Conservation (phyloP, 345 rosid genomes). For the Brassica carinata region DNA sequence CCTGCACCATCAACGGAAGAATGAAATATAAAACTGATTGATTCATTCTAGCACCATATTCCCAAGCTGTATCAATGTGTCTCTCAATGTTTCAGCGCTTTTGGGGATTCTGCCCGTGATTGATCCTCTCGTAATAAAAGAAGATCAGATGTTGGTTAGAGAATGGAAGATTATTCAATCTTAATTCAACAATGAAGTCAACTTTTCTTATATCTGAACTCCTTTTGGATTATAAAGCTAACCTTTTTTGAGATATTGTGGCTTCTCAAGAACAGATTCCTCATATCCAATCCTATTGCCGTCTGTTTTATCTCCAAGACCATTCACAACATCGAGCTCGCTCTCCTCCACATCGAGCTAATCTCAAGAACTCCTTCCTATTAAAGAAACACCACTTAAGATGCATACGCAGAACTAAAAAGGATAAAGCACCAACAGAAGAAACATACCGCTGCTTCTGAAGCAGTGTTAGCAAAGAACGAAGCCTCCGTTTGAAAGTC, state of each 20-base stretch:
- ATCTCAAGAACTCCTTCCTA: constrained; percentile 96
- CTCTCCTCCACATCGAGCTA: constrained; percentile 37
- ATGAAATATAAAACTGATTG: no score
- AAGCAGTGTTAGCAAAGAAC: constrained; percentile 70
- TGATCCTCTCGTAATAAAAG: constrained; percentile 20
- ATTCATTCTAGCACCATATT: no score
- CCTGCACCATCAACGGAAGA: constrained; percentile 32
- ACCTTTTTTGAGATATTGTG: constrained; percentile 52
- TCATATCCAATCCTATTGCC: neutral
- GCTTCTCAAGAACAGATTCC: constrained; percentile 23
- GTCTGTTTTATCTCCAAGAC: constrained; percentile 21
- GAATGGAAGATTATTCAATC: neutral
- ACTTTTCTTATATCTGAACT: constrained; percentile 11
- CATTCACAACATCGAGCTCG: constrained; percentile 33
- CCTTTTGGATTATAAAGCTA: constrained; percentile 26
- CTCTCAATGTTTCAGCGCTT: constrained; percentile 26
- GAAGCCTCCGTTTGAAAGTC: no score
- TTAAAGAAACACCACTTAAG: neutral
- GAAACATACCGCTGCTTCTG: constrained; percentile 71
- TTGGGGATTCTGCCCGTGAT: neutral
- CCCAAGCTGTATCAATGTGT: neutral
- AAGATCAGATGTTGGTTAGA: neutral
- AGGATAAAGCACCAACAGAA: neutral
- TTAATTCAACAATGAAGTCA: constrained; percentile 8
- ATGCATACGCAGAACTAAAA: neutral